phyloP scores from a whole-genome alignment of 768 basidiomycete genomes.

The Naganishia randhawae region DNA sequence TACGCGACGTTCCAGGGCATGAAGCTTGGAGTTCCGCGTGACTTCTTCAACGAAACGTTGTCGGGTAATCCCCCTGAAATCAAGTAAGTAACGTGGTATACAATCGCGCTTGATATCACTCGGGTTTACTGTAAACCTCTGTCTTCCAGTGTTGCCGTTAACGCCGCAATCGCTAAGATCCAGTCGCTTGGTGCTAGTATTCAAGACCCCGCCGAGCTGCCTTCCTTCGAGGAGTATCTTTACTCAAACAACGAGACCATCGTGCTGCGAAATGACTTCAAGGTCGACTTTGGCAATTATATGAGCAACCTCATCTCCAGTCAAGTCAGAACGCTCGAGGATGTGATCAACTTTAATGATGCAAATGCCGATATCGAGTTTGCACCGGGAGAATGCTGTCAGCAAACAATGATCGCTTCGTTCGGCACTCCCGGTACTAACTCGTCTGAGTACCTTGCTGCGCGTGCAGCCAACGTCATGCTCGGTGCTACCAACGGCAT shows the following conservation, averaged over 20 bases:
- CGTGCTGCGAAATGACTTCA: constrained; percentile 34
- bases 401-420: constrained; percentile 34
- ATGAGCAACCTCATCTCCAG: constrained; percentile 28
- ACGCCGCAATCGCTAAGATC: constrained; percentile 32
- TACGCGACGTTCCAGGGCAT: constrained; percentile 31
- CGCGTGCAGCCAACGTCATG: constrained; percentile 29
- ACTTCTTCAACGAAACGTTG: constrained; percentile 30
- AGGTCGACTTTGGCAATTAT: constrained; percentile 38
- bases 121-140: neutral
- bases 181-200: constrained; percentile 30
- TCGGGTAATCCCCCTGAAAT: constrained; percentile 27
- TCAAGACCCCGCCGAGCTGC: constrained; percentile 30
- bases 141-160: constrained; percentile 14
- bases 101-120: neutral
- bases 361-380: constrained; percentile 37
- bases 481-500: constrained; percentile 34
- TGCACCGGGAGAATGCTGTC: constrained; percentile 41
- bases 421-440: constrained; percentile 32
- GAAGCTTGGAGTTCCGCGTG: constrained; percentile 33
- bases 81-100: neutral
- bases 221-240: constrained; percentile 29
- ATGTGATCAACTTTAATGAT: constrained; percentile 42
- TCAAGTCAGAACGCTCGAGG: constrained; percentile 22
- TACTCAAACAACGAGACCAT: constrained; percentile 29
- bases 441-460: constrained; percentile 30